Conservation (phyloP, 2,329 filamentous ascomycete species). For the Calonectria crousiana region DNA sequence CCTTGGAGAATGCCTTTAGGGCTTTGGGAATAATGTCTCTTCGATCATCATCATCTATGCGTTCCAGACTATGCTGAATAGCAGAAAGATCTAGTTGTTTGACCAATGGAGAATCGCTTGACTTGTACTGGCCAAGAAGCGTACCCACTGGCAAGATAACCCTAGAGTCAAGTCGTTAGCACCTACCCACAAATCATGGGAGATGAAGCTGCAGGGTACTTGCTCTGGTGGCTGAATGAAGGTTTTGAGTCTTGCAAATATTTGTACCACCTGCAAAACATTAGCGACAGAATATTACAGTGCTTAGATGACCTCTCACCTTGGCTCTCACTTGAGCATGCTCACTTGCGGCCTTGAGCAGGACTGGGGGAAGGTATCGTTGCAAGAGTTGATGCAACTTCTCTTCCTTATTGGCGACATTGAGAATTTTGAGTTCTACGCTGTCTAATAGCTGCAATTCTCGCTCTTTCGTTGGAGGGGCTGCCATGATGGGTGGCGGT, state of each 20-base stretch:
- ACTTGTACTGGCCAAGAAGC: constrained; percentile 89
- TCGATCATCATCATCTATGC: constrained; percentile 69
- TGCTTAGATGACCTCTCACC: constrained; percentile 52
- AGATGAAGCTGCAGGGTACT: constrained; percentile 27
- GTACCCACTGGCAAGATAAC: constrained; percentile 87
- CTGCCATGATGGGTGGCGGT: constrained; percentile 48
- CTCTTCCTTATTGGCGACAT: constrained; percentile 83
- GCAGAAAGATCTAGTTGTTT: constrained; percentile 91
- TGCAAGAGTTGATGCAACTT: constrained; percentile 85
- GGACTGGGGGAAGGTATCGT: constrained; percentile 82
- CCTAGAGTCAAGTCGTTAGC: constrained; percentile 46
- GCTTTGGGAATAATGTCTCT: constrained; percentile 76
- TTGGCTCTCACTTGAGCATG: constrained; percentile 85
- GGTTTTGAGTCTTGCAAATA: constrained; percentile 64
- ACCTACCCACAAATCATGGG: background rate
- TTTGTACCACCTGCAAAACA: constrained; percentile 59
- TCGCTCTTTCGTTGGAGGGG: constrained; percentile 67
- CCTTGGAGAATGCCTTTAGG: constrained; percentile 47
- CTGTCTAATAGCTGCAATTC: constrained; percentile 88
- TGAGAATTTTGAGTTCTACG: constrained; percentile 84
- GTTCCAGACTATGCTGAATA: constrained; percentile 81
- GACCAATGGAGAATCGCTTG: constrained; percentile 78
- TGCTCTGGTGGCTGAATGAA: constrained; percentile 67
- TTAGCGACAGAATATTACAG: constrained; percentile 1
- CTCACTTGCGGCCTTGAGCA: constrained; percentile 88